These are phyloP conservation scores for Cadophora luteo-olivacea DNA, from an alignment of 2,329 filamentous ascomycete genomes.

Conservation along the genomic window DNA sequence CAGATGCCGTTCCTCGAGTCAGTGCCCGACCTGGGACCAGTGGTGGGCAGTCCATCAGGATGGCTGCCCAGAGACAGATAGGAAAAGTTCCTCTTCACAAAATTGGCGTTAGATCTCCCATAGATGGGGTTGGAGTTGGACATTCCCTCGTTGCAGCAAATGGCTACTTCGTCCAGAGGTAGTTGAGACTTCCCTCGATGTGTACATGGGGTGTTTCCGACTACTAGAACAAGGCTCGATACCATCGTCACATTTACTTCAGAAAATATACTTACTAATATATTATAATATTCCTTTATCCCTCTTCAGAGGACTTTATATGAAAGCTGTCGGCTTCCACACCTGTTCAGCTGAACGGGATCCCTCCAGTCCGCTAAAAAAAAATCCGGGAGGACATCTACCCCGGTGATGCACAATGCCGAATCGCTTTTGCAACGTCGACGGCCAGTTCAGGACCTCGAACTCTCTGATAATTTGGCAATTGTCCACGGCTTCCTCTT, in stretches of 20 bases:
- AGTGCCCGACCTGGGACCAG: slow-evolving; percentile 47
- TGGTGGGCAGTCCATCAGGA: slow-evolving; percentile 56
- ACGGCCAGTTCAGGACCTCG: not conserved
- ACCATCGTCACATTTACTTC: not conserved
- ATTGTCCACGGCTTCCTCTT: not conserved
- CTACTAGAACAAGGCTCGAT: not conserved
- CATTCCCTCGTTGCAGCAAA: slow-evolving; percentile 50
- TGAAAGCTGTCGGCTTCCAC: no score
- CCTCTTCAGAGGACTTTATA: not conserved
- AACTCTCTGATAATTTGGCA: not conserved
- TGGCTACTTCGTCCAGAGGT: slow-evolving; percentile 48
- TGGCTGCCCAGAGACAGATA: slow-evolving; percentile 58
- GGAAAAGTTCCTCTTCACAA: slow-evolving; percentile 65
- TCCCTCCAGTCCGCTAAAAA: no score
- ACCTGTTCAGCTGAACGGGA: no score
- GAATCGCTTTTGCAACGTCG: not conserved
- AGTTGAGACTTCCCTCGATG: not conserved
- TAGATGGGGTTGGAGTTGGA: slow-evolving; percentile 51
- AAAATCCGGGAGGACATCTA: not conserved
- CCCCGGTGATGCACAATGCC: not conserved
- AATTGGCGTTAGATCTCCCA: slow-evolving; percentile 61
- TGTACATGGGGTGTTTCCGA: not conserved
- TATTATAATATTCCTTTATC: not conserved
- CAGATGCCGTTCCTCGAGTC: slow-evolving; percentile 46
- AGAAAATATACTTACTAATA: not conserved